Evolutionary conservation across 768 basidiomycete species (phyloP).

Genomic region (Daedaleopsis sinensis): DNA sequence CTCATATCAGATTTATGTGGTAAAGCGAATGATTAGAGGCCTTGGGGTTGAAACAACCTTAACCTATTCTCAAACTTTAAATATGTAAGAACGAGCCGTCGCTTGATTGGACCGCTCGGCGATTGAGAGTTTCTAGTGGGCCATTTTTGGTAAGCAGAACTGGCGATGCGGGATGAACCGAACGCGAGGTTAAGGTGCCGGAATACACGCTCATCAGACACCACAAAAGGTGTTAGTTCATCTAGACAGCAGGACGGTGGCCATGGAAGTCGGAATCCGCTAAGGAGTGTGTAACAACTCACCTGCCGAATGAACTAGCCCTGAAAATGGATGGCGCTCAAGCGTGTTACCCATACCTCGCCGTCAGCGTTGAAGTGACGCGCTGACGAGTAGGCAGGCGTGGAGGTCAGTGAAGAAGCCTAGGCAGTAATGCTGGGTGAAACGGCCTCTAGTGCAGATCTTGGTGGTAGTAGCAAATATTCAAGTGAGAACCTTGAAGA

Average conservation of each 20-base stretch:
- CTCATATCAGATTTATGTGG: constrained; percentile 59
- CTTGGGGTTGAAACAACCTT: constrained; percentile 88
- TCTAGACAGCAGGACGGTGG: constrained; percentile 89
- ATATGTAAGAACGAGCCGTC: constrained; percentile 61
- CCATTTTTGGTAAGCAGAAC: constrained; percentile 77
- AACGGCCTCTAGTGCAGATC: constrained; percentile 85
- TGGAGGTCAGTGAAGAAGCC: constrained; percentile 81
- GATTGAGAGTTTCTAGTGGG: constrained; percentile 74
- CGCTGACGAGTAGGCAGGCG: constrained; percentile 77
- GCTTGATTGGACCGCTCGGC: constrained; percentile 50
- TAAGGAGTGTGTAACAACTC: constrained; percentile 90
- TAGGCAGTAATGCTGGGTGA: constrained; percentile 73
- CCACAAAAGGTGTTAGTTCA: constrained; percentile 86
- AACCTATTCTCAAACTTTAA: constrained; percentile 80
- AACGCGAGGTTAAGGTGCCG: constrained; percentile 79
- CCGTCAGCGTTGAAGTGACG: constrained; percentile 74
- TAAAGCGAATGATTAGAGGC: constrained; percentile 92
- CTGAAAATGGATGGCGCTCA: constrained; percentile 91
- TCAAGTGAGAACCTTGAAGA: constrained; percentile 86
- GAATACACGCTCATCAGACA: constrained; percentile 84
- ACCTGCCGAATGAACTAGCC: constrained; percentile 91
- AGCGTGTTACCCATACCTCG: constrained; percentile 85
- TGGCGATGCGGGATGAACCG: constrained; percentile 74
- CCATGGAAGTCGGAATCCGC: constrained; percentile 86
- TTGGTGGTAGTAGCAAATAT: constrained; percentile 90